These are phyloP conservation scores for Histomonas meleagridis DNA, from an alignment of 208 protist genomes.

Conservation along the genomic window DNA sequence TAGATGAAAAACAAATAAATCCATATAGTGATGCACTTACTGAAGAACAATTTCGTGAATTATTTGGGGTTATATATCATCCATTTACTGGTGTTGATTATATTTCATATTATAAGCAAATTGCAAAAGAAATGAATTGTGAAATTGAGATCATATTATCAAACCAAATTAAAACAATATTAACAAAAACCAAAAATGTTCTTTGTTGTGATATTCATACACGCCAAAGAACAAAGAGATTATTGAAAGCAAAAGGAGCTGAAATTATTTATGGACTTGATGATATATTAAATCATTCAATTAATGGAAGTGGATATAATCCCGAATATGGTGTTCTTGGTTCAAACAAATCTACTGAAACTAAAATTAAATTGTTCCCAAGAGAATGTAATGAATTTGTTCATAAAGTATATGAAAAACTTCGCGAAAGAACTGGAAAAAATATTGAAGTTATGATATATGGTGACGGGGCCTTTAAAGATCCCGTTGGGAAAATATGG, in stretches of 20 bases:
- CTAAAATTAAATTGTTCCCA: background rate
- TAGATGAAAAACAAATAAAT: background rate
- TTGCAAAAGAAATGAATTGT: background rate
- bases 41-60: background rate
- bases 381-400: background rate
- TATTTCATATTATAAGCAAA: background rate
- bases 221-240: background rate
- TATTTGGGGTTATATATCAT: background rate
- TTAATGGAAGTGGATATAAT: background rate
- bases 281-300: background rate
- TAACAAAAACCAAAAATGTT: background rate
- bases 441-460: background rate
- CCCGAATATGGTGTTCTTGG: background rate
- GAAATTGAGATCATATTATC: background rate
- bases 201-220: background rate
- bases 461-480: background rate
- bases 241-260: background rate
- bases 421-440: background rate
- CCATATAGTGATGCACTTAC: background rate
- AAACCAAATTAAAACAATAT: background rate
- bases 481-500: background rate
- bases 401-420: background rate
- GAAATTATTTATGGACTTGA: background rate
- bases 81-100: background rate
- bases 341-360: background rate